phyloP scores from a whole-genome alignment of 2,329 filamentous ascomycete genomes.

The Fusarium robinianum region DNA sequence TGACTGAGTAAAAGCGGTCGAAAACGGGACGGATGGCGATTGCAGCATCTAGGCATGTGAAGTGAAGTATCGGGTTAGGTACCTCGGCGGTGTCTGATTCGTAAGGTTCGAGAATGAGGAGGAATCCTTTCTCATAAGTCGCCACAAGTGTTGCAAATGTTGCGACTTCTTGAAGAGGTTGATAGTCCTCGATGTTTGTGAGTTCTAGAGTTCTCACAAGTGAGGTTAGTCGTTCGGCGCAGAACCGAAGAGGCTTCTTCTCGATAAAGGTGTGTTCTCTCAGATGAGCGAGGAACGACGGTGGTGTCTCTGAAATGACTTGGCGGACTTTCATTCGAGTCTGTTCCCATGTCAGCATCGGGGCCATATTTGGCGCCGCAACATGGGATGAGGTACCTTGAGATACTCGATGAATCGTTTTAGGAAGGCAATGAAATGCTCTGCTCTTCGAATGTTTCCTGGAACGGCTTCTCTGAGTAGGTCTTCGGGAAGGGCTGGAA shows the following conservation, averaged over 20 bases:
- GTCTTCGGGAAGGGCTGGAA: constrained; percentile 80
- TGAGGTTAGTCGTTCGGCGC: constrained; percentile 90
- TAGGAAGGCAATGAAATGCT: constrained; percentile 93
- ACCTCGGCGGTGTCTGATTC: constrained; percentile 95
- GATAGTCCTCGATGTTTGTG: constrained; percentile 97
- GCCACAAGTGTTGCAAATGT: constrained; percentile 95
- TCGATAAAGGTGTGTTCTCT: constrained; percentile 98
- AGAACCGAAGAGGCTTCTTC: constrained; percentile 91
- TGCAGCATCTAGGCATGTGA: constrained; percentile 93
- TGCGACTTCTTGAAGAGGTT: constrained; percentile 94
- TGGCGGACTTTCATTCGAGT: constrained; percentile 98
- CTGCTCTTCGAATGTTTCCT: constrained; percentile 92
- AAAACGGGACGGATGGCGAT: constrained; percentile 99
- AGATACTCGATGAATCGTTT: constrained; percentile 98
- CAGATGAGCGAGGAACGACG: constrained; percentile 89
- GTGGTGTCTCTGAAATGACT: constrained; percentile 95
- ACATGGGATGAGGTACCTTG: constrained; percentile 55
- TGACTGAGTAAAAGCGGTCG: constrained; percentile 95
- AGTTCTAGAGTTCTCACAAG: constrained; percentile 93
- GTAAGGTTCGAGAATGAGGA: constrained; percentile 95
- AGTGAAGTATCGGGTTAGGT: constrained; percentile 94
- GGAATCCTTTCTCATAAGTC: constrained; percentile 95
- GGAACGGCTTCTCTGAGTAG: constrained; percentile 94
- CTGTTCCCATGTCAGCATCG: constrained; percentile 44
- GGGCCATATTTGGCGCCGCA: background rate